These are phyloP conservation scores for Panellus pusillus DNA, from an alignment of 768 basidiomycete species.

Conservation along the genomic window DNA sequence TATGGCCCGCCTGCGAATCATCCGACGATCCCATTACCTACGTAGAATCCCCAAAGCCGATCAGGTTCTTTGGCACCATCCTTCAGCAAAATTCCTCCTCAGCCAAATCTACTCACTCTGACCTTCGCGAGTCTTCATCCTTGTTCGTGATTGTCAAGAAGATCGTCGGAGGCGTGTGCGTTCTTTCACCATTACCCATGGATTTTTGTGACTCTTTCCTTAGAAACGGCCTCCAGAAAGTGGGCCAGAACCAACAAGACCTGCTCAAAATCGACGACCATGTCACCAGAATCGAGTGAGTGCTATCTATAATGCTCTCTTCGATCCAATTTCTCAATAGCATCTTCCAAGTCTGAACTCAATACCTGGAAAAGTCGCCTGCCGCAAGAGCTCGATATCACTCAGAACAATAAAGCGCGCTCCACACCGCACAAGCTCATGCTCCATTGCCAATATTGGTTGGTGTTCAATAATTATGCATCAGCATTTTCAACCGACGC, in stretches of 20 bases:
- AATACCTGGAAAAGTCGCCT: constrained; percentile 27
- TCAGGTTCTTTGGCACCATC: constrained; percentile 31
- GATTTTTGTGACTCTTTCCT: background rate
- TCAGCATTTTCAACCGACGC: constrained; percentile 29
- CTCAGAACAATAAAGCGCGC: constrained; percentile 23
- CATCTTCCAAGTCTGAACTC: constrained; percentile 16
- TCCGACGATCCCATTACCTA: constrained; percentile 31
- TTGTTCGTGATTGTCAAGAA: constrained; percentile 31
- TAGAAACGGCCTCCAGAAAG: constrained; percentile 8
- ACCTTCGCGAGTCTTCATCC: constrained; percentile 33
- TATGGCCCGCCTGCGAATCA: constrained; percentile 26
- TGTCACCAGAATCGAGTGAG: constrained; percentile 24
- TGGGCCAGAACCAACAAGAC: background rate
- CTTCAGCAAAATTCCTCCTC: constrained; percentile 28
- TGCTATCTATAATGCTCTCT: background rate
- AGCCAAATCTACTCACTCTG: constrained; percentile 25
- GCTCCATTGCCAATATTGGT: constrained; percentile 36
- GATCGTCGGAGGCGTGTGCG: constrained; percentile 37
- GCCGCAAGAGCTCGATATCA: constrained; percentile 31
- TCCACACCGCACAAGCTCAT: constrained; percentile 31
- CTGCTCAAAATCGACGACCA: constrained; percentile 7
- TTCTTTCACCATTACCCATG: background rate
- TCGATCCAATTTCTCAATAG: background rate
- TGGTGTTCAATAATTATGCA: constrained; percentile 40
- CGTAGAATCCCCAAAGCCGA: constrained; percentile 35